Conservation (phyloP, 129 eudicot species). For the Daucus carota region DNA sequence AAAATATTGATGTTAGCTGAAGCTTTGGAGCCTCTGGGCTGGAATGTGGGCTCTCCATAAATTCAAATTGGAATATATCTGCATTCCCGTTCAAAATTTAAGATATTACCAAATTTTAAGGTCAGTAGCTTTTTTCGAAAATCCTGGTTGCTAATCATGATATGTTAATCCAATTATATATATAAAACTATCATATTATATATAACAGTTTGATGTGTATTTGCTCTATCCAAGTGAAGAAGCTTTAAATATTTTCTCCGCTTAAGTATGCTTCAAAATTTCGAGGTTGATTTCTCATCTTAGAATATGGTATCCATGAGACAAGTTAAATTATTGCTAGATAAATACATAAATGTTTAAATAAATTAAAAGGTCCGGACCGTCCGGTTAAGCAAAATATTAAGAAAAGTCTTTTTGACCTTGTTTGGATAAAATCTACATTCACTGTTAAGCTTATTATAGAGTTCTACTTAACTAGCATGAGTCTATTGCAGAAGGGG, state of each 20-base stretch:
- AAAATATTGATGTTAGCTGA: slow-evolving; percentile 7
- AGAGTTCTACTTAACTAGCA: background rate
- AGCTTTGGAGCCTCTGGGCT: background rate
- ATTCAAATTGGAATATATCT: background rate
- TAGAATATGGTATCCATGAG: background rate
- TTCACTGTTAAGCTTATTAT: background rate
- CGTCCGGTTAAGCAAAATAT: background rate
- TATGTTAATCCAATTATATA: background rate
- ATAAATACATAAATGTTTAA: background rate
- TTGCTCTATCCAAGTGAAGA: background rate
- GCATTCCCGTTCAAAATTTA: background rate
- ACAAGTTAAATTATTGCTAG: background rate
- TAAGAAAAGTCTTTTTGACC: background rate
- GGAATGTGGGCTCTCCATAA: background rate
- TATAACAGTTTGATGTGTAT: background rate
- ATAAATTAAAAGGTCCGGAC: background rate
- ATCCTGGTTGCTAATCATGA: background rate
- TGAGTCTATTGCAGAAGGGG: background rate
- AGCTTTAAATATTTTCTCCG: background rate
- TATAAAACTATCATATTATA: background rate
- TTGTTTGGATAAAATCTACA: background rate
- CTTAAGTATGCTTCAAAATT: background rate
- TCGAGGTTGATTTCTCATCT: background rate
- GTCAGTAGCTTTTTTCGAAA: background rate
- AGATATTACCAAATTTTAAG: background rate